Evolutionary conservation across 305 asterid genomes (phyloP).

Genomic region (Rubia tinctorum): DNA sequence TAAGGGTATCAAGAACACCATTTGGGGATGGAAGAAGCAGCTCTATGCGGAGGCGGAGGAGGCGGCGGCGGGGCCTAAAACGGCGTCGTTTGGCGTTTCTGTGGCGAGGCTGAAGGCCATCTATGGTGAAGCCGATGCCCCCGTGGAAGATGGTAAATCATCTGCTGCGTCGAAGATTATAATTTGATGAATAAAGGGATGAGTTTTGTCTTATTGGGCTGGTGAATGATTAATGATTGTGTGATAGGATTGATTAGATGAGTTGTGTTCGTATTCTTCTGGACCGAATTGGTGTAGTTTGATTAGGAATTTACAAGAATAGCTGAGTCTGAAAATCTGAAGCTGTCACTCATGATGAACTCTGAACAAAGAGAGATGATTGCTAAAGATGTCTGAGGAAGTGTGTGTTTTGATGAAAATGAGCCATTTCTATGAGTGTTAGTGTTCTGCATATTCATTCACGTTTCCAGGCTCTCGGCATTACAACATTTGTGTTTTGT

Average conservation of each 20-base stretch:
- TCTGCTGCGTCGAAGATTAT: slow-evolving; percentile 33
- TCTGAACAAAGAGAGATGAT: too few relatives aligned
- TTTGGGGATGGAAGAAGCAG: slow-evolving; percentile 84
- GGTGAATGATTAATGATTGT: background rate
- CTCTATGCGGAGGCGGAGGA: slow-evolving; percentile 56
- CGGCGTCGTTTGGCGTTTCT: slow-evolving; percentile 36
- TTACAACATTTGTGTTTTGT: too few relatives aligned
- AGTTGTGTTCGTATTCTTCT: background rate
- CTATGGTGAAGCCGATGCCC: slow-evolving; percentile 52
- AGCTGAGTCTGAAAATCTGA: background rate
- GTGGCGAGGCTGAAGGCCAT: slow-evolving; percentile 74
- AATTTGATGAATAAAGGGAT: slow-evolving; percentile 24
- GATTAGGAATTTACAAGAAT: background rate
- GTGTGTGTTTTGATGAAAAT: too few relatives aligned
- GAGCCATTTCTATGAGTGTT: too few relatives aligned
- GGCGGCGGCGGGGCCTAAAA: slow-evolving; percentile 24
- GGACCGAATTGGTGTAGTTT: background rate
- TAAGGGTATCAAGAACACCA: slow-evolving; percentile 48
- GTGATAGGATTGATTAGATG: background rate
- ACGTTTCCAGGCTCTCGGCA: too few relatives aligned
- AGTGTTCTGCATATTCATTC: too few relatives aligned
- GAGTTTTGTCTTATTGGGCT: background rate
- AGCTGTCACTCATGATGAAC: background rate
- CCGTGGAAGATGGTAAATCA: slow-evolving; percentile 36
- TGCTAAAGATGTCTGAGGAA: too few relatives aligned